These are phyloP conservation scores for Casuarina cunninghamiana DNA, from an alignment of 306 rosid species.

Conservation along the genomic window DNA sequence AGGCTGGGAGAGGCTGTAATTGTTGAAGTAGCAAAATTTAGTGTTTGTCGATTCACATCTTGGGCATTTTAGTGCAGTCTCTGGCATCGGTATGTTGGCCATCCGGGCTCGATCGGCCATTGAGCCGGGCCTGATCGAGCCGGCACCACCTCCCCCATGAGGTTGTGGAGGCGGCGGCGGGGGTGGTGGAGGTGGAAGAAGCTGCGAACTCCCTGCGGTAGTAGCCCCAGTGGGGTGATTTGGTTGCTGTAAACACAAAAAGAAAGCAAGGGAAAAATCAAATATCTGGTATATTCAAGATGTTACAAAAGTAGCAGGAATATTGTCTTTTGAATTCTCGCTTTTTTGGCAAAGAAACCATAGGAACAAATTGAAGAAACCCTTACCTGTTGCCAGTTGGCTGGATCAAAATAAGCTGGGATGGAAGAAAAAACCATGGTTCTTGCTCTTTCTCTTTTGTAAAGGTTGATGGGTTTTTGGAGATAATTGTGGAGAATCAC, in stretches of 20 bases:
- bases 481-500: constrained; percentile 62
- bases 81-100: constrained; percentile 82
- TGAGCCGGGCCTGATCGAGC: constrained; percentile 70
- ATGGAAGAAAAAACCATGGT: constrained; percentile 88
- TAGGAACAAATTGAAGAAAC: constrained; percentile 35
- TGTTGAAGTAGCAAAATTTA: constrained; percentile 91
- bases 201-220: constrained; percentile 36
- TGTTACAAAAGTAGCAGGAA: constrained; percentile 53
- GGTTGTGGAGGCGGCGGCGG: constrained; percentile 38
- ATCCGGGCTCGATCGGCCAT: constrained; percentile 84
- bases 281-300: constrained; percentile 77
- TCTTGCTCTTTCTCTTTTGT: constrained; percentile 60
- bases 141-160: constrained; percentile 37
- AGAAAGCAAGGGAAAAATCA: constrained; percentile 19
- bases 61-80: constrained; percentile 68
- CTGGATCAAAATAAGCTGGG: constrained; percentile 85
- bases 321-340: constrained; percentile 52
- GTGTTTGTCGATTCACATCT: constrained; percentile 91
- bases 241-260: constrained; percentile 42
- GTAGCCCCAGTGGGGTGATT: constrained; percentile 38
- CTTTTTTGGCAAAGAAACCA: constrained; percentile 11
- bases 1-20: constrained; percentile 91
- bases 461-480: constrained; percentile 53
- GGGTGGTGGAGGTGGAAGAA: constrained; percentile 41
- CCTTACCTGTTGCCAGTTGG: constrained; percentile 90